Percentiles rank a stretch among this genome's conserved stretches.
Evolutionary conservation across 495 filamentous ascomycete species (phyloP).

Genomic region (Amniculicola lignicola): DNA sequence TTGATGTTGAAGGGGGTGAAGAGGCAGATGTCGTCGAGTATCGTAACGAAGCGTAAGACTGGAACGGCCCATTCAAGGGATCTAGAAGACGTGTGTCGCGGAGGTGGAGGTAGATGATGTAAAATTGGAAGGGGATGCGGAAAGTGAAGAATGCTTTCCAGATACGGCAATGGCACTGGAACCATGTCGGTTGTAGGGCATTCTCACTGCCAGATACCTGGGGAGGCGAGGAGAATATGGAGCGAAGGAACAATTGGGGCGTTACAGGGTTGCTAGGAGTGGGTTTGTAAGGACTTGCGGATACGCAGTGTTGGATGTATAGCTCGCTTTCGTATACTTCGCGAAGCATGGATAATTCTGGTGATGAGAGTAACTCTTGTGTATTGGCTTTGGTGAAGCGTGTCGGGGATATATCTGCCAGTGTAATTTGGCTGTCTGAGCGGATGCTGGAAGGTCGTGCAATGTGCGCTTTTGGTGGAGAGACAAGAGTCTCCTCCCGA

Average conservation of each 20-base stretch:
- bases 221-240: background rate
- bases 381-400: too few species aligned
- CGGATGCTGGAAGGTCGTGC: too few species aligned
- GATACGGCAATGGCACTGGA: constrained; percentile 1
- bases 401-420: too few species aligned
- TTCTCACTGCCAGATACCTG: background rate
- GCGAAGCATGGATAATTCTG: too few species aligned
- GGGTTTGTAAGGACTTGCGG: background rate
- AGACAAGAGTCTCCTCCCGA: too few species aligned
- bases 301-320: constrained; percentile 5
- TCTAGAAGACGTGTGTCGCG: background rate
- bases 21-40: background rate
- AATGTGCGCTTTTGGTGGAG: too few species aligned
- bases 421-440: too few species aligned
- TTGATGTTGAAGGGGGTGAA: constrained; percentile 2
- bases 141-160: constrained; percentile 10
- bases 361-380: too few species aligned
- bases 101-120: constrained; percentile 10
- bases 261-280: background rate
- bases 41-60: background rate
- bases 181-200: background rate
- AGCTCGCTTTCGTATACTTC: background rate
- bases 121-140: constrained; percentile 6
- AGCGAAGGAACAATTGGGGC: background rate
- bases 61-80: constrained; percentile 8